Evolutionary conservation across 768 basidiomycete species (phyloP), one percentile per base, ranked within the genome.

Genomic region (Lentinula raphanica): DNA sequence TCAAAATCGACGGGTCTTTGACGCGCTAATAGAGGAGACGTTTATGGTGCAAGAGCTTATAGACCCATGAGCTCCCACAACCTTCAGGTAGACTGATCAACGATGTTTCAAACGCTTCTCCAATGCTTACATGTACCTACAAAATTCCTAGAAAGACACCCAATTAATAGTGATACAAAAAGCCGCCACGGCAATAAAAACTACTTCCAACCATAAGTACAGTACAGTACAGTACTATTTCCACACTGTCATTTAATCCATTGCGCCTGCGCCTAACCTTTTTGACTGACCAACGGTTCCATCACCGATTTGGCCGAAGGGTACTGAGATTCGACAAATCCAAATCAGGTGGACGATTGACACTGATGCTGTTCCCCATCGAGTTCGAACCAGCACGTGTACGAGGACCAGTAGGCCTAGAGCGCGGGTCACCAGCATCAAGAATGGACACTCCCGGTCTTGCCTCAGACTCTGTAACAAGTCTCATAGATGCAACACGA

Each of bases 361-460:
- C 15, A 68, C 66, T 44, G 2, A 29, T 23, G 5, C n/a, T n/a
- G 21, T 29, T 19, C 21, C 32, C 65, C 59, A 29, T 68, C 68
- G 29, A 49, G 59, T 13, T 64, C 61, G 45, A 65, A 67, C 54
- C 65, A 65, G 51, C 74, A 31, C 36, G 28, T 19, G 39, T 49
- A 21, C 56, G 71, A 49, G 76, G 76, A 19, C 77, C 76, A 28
- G 67, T 64, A 38, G 76, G 76, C 36, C 71, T 68, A n/a, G 58
- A 29, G 31, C 66, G 59, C 35, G 67, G 60, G 19, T 44, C 19
- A 66, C 55, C 6, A n/a, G 32, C 46, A n/a, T n/a, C n/a, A 48
- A n/a, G n/a, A 42, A n/a, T 17, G 1, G 46, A 46, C 11, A 28
- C 12, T 2, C 23, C 27, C 29, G 25, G 46, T 17, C 15, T 27